A percentile compares a stretch with the other conserved stretches of the same genome.
These are phyloP conservation scores for Penicillium fuscoglaucum DNA, from an alignment of 2,329 filamentous ascomycete species.

Conservation along the genomic window DNA sequence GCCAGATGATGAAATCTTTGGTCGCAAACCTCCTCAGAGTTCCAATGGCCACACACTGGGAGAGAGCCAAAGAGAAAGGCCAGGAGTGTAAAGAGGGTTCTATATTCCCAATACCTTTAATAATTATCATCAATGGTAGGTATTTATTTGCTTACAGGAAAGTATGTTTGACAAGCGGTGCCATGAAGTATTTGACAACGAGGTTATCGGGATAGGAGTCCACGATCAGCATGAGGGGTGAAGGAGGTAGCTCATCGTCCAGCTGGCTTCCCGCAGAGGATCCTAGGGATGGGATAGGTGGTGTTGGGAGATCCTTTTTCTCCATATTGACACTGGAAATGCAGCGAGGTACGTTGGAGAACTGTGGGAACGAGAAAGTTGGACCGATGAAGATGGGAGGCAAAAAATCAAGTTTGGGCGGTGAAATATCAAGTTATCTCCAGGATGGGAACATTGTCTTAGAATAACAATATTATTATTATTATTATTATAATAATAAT, in stretches of 20 bases:
- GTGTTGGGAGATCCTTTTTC: background rate
- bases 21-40: background rate
- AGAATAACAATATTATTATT: too few species aligned
- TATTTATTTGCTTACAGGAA: background rate
- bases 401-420: background rate
- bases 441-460: too few species aligned
- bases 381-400: background rate
- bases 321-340: background rate
- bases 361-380: background rate
- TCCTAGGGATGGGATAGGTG: background rate
- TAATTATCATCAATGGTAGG: background rate
- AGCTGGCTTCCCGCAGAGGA: background rate
- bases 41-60: background rate
- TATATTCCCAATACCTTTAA: background rate
- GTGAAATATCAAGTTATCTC: background rate
- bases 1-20: background rate
- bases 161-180: background rate
- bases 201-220: background rate
- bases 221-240: background rate
- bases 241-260: background rate
- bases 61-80: background rate
- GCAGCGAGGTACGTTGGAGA: background rate
- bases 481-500: too few species aligned
- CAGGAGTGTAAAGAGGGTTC: background rate
- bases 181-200: background rate